Evolutionary conservation across 768 basidiomycete genomes (phyloP), one percentile per base, ranked within the genome.

Genomic region (Agrocybe pediades): DNA sequence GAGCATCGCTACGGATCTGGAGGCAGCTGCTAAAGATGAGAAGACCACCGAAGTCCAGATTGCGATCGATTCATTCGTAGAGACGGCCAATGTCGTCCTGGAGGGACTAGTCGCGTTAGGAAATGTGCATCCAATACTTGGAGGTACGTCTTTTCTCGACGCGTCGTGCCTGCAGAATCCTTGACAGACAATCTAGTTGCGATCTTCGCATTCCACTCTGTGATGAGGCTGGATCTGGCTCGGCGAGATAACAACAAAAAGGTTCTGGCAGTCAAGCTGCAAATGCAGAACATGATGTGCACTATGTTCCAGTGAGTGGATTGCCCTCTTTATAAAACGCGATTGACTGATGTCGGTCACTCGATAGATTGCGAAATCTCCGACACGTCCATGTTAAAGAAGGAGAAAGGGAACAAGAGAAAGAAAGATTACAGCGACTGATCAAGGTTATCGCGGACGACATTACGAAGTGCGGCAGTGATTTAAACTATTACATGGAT

Each of bases 211-310:
- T 80, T 80, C 59, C 68, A 71, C 46, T 67, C 72, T 1, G 71
- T 77, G 2, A 65, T 75, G 29, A 70, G 67, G 6, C 65, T 79
- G 30, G 73, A 78, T 43, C 49, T 72, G 27, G 74, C 71, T 15
- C 66, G 76, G 25, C 65, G 71, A 16, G 74, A 75, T 19, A 80
- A 79, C 27, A 72, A 80, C 54, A 71, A 67, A 54, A 77, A 75
- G 54, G 69, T 81, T 20, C 48, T 74, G 16, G 60, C 65, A 0
- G 64, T 81, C 7, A 69, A 71, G 49, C 36, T 73, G 6, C 71
- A 74, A 55, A 81, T 81, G 74, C 69, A 67, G 46, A 69, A 74
- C 30, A 76, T 74, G 74, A 73, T 81, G 72, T 56, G 59, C 6
- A 65, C 69, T 3, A 65, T 80, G 13, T 65, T 79, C n/a, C 71